Percentiles rank a stretch among this genome's conserved stretches.
phyloP scores from a whole-genome alignment of 805 yeast genomes.

The Kluyveromyces wickerhamii region DNA sequence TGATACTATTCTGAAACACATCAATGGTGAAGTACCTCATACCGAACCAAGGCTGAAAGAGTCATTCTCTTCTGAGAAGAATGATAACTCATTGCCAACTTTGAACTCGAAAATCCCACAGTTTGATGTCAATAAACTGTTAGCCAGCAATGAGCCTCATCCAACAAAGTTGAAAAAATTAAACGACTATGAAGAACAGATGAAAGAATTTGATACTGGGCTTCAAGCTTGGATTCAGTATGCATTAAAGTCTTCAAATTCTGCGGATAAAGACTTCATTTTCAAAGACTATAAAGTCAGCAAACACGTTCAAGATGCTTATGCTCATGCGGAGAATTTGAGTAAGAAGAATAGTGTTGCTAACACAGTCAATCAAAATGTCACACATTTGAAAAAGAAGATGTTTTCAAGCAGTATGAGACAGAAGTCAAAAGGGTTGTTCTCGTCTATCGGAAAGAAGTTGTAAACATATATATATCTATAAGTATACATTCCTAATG shows the following conservation, averaged over 20 bases:
- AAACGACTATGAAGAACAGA: constrained; percentile 30
- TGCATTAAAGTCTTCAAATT: constrained; percentile 25
- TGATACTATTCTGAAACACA: constrained; percentile 7
- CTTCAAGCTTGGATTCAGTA: constrained; percentile 46
- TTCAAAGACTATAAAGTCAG: constrained; percentile 35
- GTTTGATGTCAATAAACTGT: constrained; percentile 35
- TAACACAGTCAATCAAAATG: constrained; percentile 38
- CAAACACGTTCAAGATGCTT: constrained; percentile 54
- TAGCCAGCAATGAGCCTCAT: constrained; percentile 17
- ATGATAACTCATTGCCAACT: constrained; percentile 31
- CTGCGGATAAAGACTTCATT: constrained; percentile 25
- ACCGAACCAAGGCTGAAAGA: constrained; percentile 6
- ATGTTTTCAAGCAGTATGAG: constrained; percentile 45
- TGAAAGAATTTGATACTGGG: constrained; percentile 43
- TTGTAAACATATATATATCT: constrained; percentile 22
- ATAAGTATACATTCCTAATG: no score
- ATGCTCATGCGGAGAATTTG: constrained; percentile 49
- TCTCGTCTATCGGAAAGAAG: constrained; percentile 47
- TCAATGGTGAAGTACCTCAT: constrained; percentile 6
- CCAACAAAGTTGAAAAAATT: constrained; percentile 21
- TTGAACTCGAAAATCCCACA: constrained; percentile 36
- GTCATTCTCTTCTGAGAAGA: constrained; percentile 11
- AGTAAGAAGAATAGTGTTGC: constrained; percentile 32
- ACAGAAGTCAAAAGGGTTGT: constrained; percentile 43
- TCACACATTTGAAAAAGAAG: constrained; percentile 42